Percentiles rank a stretch among this genome's conserved stretches.
These are phyloP conservation scores for Aspergillus quadricinctus DNA, from an alignment of 2,329 filamentous ascomycete species.

Conservation along the genomic window DNA sequence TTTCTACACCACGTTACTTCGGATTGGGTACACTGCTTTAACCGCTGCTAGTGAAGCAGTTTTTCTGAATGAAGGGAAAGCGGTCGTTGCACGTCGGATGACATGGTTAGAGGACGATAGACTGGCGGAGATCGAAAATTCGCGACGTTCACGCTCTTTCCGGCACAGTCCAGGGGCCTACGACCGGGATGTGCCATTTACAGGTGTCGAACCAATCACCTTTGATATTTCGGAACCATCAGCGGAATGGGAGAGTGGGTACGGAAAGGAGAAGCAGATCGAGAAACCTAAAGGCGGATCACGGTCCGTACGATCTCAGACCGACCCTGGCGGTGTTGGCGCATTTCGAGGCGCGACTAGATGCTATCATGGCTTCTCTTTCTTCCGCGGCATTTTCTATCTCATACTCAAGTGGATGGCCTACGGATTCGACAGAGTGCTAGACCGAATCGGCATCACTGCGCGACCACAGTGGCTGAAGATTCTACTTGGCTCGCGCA, in stretches of 20 bases:
- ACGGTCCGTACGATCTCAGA: slow-evolving; percentile 34
- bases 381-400: slow-evolving; percentile 68
- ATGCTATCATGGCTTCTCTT: slow-evolving; percentile 69
- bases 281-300: slow-evolving; percentile 34
- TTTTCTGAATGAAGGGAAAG: slow-evolving; percentile 83
- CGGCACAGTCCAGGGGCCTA: slow-evolving; percentile 13
- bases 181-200: slow-evolving; percentile 22
- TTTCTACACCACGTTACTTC: slow-evolving; percentile 86
- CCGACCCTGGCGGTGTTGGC: slow-evolving; percentile 62
- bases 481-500: slow-evolving; percentile 28
- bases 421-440: slow-evolving; percentile 49
- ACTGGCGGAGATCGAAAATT: slow-evolving; percentile 66
- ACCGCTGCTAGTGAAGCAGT: slow-evolving; percentile 95
- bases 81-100: slow-evolving; percentile 66
- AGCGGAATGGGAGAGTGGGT: slow-evolving; percentile 43
- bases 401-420: slow-evolving; percentile 59
- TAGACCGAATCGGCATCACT: slow-evolving; percentile 58
- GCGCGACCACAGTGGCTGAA: slow-evolving; percentile 61
- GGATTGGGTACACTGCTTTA: slow-evolving; percentile 80
- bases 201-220: slow-evolving; percentile 27
- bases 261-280: slow-evolving; percentile 42
- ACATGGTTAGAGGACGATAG: slow-evolving; percentile 94
- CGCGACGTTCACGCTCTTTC: slow-evolving; percentile 28
- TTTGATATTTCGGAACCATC: slow-evolving; percentile 33
- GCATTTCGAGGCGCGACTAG: slow-evolving; percentile 72